These are phyloP conservation scores for Prunus campanulata DNA, from an alignment of 306 rosid genomes.

Conservation along the genomic window DNA sequence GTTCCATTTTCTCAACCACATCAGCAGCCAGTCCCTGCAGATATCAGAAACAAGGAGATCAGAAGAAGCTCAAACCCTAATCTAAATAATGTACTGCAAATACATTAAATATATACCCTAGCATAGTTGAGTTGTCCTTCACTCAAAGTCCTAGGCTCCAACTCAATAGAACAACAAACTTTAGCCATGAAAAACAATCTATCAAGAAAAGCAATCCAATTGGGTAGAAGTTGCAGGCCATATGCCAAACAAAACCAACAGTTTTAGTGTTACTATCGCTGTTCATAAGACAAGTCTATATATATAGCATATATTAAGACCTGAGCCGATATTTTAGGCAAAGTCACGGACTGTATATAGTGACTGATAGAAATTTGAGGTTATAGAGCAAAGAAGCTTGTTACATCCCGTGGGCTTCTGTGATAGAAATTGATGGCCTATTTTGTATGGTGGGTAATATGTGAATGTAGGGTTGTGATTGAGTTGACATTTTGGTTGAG, in stretches of 20 bases:
- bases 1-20: slow-evolving; percentile 53
- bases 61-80: not conserved
- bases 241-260: slow-evolving; percentile 25
- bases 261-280: not conserved
- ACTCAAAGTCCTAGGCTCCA: slow-evolving; percentile 75
- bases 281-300: not conserved
- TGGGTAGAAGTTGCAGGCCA: slow-evolving; percentile 10
- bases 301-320: not conserved
- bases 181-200: slow-evolving; percentile 40
- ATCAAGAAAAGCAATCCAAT: slow-evolving; percentile 18
- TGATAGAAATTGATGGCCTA: too few relatives aligned
- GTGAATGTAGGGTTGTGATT: not conserved
- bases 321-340: not conserved
- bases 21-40: slow-evolving; percentile 84
- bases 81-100: too few relatives aligned
- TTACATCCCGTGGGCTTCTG: too few relatives aligned
- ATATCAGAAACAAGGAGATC: not conserved
- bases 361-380: too few relatives aligned
- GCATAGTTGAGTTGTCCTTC: slow-evolving; percentile 60
- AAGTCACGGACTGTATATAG: too few relatives aligned
- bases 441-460: too few relatives aligned
- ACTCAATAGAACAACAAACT: slow-evolving; percentile 60
- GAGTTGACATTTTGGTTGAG: not conserved
- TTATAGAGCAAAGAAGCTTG: too few relatives aligned
- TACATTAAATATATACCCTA: slow-evolving; percentile 35